A percentile compares a stretch with the other conserved stretches of the same genome.
phyloP scores from a whole-genome alignment of 257 asterid genomes.

The Solanum sejunctum region DNA sequence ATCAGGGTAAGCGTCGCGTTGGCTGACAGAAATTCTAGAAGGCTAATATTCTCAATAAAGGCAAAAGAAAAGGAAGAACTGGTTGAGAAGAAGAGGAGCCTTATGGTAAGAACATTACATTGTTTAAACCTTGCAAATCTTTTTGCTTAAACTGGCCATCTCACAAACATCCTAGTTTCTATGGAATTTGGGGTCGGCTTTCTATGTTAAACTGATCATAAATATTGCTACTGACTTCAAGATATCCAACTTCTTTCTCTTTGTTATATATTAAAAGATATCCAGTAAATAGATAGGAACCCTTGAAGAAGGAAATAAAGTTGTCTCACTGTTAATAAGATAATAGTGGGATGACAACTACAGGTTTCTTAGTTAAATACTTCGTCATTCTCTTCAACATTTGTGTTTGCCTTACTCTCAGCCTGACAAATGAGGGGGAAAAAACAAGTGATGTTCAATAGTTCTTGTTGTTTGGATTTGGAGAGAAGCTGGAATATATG shows the following conservation, averaged over 20 bases:
- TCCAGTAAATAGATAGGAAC: background rate
- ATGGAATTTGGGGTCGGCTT: background rate
- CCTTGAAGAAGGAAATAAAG: background rate
- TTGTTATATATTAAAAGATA: background rate
- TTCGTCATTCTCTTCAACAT: background rate
- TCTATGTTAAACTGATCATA: background rate
- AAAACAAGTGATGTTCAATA: background rate
- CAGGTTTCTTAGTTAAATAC: background rate
- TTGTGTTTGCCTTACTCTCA: background rate
- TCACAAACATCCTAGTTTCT: background rate
- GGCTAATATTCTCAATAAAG: conserved; percentile 61
- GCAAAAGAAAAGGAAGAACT: conserved; percentile 72
- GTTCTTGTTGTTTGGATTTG: background rate
- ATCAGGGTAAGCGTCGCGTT: conserved; percentile 47
- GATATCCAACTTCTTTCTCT: background rate
- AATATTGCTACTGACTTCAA: background rate
- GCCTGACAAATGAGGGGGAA: background rate
- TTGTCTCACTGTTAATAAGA: background rate
- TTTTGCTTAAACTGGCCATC: background rate
- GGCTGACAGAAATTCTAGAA: conserved; percentile 68
- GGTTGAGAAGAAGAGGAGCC: conserved; percentile 57
- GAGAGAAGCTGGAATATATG: background rate
- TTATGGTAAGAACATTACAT: conserved; percentile 46
- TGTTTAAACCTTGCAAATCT: background rate
- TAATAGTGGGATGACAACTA: background rate